Percentiles rank a stretch among this genome's conserved stretches.
Evolutionary conservation across 805 yeast genomes (phyloP).

Genomic region (Candida schatavii): DNA sequence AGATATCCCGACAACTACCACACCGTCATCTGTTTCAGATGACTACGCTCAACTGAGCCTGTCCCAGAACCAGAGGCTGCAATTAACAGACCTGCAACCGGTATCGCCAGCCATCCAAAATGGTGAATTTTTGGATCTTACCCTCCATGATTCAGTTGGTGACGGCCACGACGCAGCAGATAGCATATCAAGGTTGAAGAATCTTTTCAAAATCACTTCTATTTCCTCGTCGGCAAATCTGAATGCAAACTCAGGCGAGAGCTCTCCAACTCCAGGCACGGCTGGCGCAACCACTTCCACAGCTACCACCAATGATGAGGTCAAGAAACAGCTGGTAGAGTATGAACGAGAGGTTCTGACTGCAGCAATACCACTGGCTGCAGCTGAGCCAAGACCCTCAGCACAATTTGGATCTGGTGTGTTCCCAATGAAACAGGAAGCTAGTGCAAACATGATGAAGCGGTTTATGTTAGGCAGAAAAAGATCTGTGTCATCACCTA

Average conservation of each 20-base stretch:
- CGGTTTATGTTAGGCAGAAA: constrained; percentile 16
- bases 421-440: constrained; percentile 7
- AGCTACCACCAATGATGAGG: neutral
- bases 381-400: neutral
- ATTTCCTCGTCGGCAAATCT: neutral
- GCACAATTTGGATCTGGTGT: constrained; percentile 8
- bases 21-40: too few species aligned
- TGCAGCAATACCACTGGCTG: neutral
- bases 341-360: constrained; percentile 7
- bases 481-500: constrained; percentile 17
- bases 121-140: too few species aligned
- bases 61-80: too few species aligned
- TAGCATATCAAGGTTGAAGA: constrained; percentile 26
- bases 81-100: too few species aligned
- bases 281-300: too few species aligned
- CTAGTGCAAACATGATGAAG: constrained; percentile 9
- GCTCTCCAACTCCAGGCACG: constrained; percentile 5
- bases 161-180: constrained; percentile 12
- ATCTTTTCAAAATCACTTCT: constrained; percentile 22
- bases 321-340: neutral
- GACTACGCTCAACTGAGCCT: too few species aligned
- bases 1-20: too few species aligned
- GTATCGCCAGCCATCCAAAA: too few species aligned
- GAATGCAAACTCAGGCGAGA: constrained; percentile 4
- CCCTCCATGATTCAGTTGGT: constrained; percentile 12